Evolutionary conservation across 2,329 filamentous ascomycete species (phyloP).

Genomic region (Didymella glomerata): DNA sequence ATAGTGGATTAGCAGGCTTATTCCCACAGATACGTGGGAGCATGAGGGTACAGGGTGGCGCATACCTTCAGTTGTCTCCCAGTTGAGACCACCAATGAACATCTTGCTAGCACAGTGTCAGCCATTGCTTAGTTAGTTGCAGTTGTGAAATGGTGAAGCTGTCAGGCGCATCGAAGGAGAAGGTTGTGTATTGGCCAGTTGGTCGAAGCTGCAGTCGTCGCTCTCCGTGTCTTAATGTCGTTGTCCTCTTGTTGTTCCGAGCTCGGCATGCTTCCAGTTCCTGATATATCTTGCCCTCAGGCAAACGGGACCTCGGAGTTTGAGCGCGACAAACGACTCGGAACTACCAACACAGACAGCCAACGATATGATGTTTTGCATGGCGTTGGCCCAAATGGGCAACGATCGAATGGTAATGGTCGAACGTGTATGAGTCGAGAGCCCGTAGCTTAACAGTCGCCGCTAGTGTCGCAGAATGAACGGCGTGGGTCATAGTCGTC

Average conservation of each 20-base stretch:
- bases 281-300: not conserved
- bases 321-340: not conserved
- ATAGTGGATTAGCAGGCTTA: constrained; percentile 19
- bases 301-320: not conserved
- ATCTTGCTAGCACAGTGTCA: constrained; percentile 76
- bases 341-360: not conserved
- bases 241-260: not conserved
- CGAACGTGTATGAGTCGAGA: constrained; percentile 1
- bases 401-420: not conserved
- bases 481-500: constrained; percentile 7
- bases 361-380: not conserved
- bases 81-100: constrained; percentile 99
- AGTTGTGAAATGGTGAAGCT: not conserved
- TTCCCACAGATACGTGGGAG: not conserved
- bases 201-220: not conserved
- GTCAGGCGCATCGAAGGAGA: constrained; percentile 15
- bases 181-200: not conserved
- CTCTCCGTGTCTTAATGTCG: not conserved
- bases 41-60: constrained; percentile 22
- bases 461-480: constrained; percentile 10
- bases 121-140: constrained; percentile 11
- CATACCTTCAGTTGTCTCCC: constrained; percentile 98
- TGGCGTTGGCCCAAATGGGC: not conserved
- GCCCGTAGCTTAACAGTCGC: not conserved
- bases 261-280: not conserved